Evolutionary conservation across 148 eudicot species (phyloP).

Genomic region (Oxyria digyna): DNA sequence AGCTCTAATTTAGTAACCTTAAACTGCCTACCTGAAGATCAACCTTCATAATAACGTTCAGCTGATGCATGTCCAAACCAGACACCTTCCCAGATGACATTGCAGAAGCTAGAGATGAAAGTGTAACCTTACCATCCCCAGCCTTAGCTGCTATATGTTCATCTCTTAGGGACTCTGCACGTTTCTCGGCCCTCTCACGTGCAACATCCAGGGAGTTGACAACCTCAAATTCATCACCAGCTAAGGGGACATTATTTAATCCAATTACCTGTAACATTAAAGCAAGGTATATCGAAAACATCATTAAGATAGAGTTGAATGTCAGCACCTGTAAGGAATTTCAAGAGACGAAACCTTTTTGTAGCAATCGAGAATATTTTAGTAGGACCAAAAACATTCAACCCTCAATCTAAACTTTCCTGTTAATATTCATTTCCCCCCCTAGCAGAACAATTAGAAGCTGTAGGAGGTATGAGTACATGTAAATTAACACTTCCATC

Average conservation of each 20-base stretch:
- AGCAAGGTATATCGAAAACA: neutral
- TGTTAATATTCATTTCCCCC: neutral
- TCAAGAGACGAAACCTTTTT: no score
- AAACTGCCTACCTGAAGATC: constrained; percentile 57
- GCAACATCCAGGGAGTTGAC: constrained; percentile 78
- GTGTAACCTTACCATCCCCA: constrained; percentile 80
- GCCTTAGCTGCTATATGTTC: constrained; percentile 77
- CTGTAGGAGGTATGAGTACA: neutral
- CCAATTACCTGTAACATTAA: constrained; percentile 59
- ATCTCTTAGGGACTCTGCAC: constrained; percentile 44
- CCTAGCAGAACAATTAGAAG: neutral
- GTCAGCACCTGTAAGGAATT: neutral
- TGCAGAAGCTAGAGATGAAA: constrained; percentile 88
- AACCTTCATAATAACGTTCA: constrained; percentile 82
- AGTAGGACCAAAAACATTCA: neutral
- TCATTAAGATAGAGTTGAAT: neutral
- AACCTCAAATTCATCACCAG: constrained; percentile 94
- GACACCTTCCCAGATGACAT: constrained; percentile 49
- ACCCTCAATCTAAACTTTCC: neutral
- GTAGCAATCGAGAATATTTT: neutral
- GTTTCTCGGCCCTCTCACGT: constrained; percentile 63
- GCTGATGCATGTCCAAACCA: constrained; percentile 85
- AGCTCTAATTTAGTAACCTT: neutral
- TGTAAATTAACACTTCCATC: neutral
- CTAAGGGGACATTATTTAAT: constrained; percentile 73